Evolutionary conservation across 73 alveolate genomes (phyloP), one percentile per base, ranked within the genome.

Genomic region (Paraurostyla sp.): DNA sequence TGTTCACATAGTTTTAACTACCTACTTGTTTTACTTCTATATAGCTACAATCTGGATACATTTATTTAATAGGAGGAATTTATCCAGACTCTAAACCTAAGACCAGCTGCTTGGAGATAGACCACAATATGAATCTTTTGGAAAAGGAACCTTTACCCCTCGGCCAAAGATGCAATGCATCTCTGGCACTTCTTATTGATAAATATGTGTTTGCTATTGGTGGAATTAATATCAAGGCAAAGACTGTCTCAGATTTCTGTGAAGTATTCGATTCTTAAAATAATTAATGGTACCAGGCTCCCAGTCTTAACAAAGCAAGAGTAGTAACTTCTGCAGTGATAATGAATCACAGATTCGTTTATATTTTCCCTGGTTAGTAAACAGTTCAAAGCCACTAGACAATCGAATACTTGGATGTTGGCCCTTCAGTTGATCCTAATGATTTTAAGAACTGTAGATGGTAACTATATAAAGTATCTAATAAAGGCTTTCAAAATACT

Each of bases 41-140:
- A n/a, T 43, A 81, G 42, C 46, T 57, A 6, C 27, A 56, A 38
- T 56, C 81, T 29, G 91, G 91, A 50, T 6, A 18, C 18, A 81
- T 81, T 23, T 81, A 56, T 46, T 30, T 81, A 0, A 65, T 81
- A 18, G 91, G 91, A 11, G 91, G 91, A 20, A 15, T 81, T 20
- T 35, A 40, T 41, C 41, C 45, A 33, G 75, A 81, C 0, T n/a
- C 6, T 3, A 46, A 49, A 27, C 33, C 15, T 4, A 57, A 58
- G 7, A 38, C 58, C 16, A 49, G 57, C 22, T 51, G 81, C 38
- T 41, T 35, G 41, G 54, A 81, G 27, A 54, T 81, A 2, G 91
- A 81, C 43, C 43, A 23, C 29, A 81, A 81, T 42, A 35, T 81
- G 81, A 57, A n/a, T 59, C 32, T 35, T 25, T 30, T 40, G 2